Percentiles rank a stretch among this genome's conserved stretches.
These are phyloP conservation scores for Gaeumannomyces sp. DNA, from an alignment of 2,329 filamentous ascomycete genomes.

Conservation along the genomic window DNA sequence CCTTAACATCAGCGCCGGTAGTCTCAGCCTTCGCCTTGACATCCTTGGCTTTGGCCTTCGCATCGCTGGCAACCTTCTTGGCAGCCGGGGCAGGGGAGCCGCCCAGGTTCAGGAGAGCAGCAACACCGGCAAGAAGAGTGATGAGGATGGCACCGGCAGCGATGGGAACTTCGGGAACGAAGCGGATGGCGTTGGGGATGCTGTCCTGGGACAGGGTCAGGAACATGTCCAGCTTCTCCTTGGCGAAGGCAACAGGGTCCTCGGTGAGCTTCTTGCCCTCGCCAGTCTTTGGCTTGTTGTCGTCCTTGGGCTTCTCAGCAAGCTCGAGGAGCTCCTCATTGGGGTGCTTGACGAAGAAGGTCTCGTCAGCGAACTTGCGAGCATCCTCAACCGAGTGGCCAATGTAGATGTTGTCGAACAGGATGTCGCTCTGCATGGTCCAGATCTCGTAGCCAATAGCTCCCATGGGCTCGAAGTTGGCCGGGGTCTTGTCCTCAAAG, in stretches of 20 bases:
- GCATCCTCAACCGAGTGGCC: conserved; percentile 94
- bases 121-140: conserved; percentile 61
- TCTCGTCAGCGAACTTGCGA: conserved; percentile 79
- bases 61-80: conserved; percentile 63
- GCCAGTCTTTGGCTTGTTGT: conserved; percentile 31
- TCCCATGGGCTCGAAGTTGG: conserved; percentile 97
- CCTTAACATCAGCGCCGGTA: conserved; percentile 67
- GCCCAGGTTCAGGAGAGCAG: conserved; percentile 49
- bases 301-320: conserved; percentile 69
- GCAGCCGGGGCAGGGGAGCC: conserved; percentile 60
- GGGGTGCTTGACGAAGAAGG: conserved; percentile 81
- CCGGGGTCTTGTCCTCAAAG: conserved; percentile 93
- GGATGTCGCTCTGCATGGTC: conserved; percentile 99
- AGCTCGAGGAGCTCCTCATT: conserved; percentile 77
- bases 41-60: conserved; percentile 66
- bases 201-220: conserved; percentile 73
- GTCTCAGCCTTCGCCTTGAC: conserved; percentile 59
- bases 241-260: conserved; percentile 80
- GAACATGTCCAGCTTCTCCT: conserved; percentile 92
- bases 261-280: conserved; percentile 69
- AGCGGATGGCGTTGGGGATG: conserved; percentile 77
- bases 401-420: conserved; percentile 99
- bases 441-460: conserved; percentile 99
- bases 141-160: conserved; percentile 68
- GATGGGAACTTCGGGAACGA: conserved; percentile 85